These are phyloP conservation scores for Fusarium sp. DNA, from an alignment of 2,329 filamentous ascomycete genomes.

Conservation along the genomic window DNA sequence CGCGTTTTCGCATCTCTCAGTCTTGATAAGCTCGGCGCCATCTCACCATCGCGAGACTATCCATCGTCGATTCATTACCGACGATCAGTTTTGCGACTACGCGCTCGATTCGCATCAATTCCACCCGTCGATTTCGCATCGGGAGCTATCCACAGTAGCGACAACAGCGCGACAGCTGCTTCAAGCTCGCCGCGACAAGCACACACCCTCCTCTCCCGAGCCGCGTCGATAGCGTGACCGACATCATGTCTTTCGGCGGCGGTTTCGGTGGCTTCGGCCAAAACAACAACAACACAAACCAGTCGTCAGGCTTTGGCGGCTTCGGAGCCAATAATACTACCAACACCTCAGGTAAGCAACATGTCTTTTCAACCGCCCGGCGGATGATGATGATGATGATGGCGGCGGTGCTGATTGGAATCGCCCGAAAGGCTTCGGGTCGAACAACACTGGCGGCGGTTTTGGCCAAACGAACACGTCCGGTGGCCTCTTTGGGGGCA, in stretches of 20 bases:
- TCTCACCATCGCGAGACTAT: slow-evolving; percentile 3
- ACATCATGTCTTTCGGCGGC: slow-evolving; percentile 64
- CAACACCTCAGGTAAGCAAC: slow-evolving; percentile 61
- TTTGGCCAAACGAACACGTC: slow-evolving; percentile 55
- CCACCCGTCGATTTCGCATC: slow-evolving; percentile 32
- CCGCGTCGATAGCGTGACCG: slow-evolving; percentile 32
- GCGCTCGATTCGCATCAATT: slow-evolving; percentile 19
- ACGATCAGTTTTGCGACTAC: slow-evolving; percentile 6
- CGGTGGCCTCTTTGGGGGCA: slow-evolving; percentile 57
- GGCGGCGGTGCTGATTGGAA: slow-evolving; percentile 42
- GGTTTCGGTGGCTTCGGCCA: slow-evolving; percentile 63
- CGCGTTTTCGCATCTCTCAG: slow-evolving; percentile 20
- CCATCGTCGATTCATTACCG: slow-evolving; percentile 3
- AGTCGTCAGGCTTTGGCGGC: slow-evolving; percentile 62
- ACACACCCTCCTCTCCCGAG: slow-evolving; percentile 29
- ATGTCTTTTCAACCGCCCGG: slow-evolving; percentile 15
- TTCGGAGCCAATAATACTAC: slow-evolving; percentile 57
- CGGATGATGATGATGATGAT: slow-evolving; percentile 34
- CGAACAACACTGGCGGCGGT: slow-evolving; percentile 46
- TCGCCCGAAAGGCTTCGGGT: slow-evolving; percentile 46
- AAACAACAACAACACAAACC: slow-evolving; percentile 54
- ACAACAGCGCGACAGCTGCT: slow-evolving; percentile 34
- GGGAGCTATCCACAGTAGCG: slow-evolving; percentile 24
- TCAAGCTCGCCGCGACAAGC: slow-evolving; percentile 22
- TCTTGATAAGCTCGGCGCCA: slow-evolving; percentile 16